Evolutionary conservation across 345 rosid species (phyloP), one percentile per base, ranked within the genome.

Genomic region (Microthlaspi erraticum): DNA sequence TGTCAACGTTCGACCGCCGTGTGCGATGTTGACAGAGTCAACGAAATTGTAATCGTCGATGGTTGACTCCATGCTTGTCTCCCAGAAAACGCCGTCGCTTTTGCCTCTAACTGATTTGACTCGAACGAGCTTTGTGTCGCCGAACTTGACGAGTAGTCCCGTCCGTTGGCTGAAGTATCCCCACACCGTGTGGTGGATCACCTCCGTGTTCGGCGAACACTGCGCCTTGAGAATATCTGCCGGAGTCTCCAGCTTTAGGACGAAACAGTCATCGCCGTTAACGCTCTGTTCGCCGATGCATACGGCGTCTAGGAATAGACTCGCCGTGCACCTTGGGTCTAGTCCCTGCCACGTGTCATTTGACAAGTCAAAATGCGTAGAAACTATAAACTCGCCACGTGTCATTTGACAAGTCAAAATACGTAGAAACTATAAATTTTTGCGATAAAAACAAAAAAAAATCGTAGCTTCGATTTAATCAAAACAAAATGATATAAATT

Each of bases 81-180:
- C 96, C 98, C 98, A 93, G 8, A 81, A 87, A 7, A 85, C 91
- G 7, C 68, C 78, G 41, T 84, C 83, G 52, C 42, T 78, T 34
- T 79, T 80, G 19, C 84, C 85, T 14, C 64, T 81, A 0, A 44
- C 31, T 3, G 88, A 69, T 43, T 87, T 89, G 85, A 89, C 92
- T 45, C 80, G 81, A 7, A 91, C 89, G 10, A 91, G 64, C 71
- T 85, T 91, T 33, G 91, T 83, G 57, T 93, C 98, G 72, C 86
- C 85, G 41, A 93, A 81, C 60, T 86, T 84, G 17, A 79, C 73
- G 6, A 93, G 83, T 8, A 93, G 78, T 14, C 98, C 97, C 4
- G 96, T 88, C 19, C 92, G 72, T 64, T 91, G 97, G 88, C 98
- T 87, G 83, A 93, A 91, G 77, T 82, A 86, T 5, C 98, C 98